A percentile compares a stretch with the other conserved stretches of the same genome.
Conservation (phyloP, 1,284 basidiomycete species). For the Rhodotorula glutinis region DNA sequence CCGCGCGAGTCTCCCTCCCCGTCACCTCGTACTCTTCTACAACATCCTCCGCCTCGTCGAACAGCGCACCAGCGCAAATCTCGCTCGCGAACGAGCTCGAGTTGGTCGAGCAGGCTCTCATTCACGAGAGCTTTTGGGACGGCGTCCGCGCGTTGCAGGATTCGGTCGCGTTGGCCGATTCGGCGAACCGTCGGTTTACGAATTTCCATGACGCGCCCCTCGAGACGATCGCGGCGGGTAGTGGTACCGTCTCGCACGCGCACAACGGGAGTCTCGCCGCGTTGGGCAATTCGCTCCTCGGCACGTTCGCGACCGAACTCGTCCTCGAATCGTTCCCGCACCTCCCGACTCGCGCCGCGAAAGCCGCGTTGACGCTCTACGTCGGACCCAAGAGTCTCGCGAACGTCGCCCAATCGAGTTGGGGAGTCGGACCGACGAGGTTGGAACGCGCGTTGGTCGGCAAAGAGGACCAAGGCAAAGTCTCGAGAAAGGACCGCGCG, state of each 20-base stretch:
- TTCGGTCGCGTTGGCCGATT: constrained; percentile 4
- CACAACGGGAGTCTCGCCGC: constrained; percentile 76
- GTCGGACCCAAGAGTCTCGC: constrained; percentile 82
- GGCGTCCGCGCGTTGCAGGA: constrained; percentile 33
- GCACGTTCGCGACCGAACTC: constrained; percentile 84
- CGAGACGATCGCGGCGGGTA: constrained; percentile 52
- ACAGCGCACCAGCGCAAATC: background rate
- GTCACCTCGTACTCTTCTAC: constrained; percentile 2
- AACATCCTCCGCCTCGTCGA: background rate
- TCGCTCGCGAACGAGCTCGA: constrained; percentile 35
- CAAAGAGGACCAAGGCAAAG: constrained; percentile 50
- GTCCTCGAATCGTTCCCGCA: constrained; percentile 81
- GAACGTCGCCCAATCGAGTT: constrained; percentile 62
- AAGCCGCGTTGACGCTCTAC: constrained; percentile 83
- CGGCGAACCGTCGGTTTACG: constrained; percentile 16
- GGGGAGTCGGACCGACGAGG: constrained; percentile 42
- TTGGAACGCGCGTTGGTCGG: constrained; percentile 58
- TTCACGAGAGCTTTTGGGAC: constrained; percentile 67
- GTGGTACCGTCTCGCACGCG: constrained; percentile 49
- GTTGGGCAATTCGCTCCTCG: constrained; percentile 85
- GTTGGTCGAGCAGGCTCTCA: constrained; percentile 64
- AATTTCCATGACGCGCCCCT: constrained; percentile 34
- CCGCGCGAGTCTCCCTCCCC: constrained; percentile 51
- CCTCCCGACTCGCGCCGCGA: constrained; percentile 80
- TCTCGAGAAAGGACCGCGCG: constrained; percentile 52